Evolutionary conservation across 331 rosid genomes (phyloP).

Genomic region (Phaseolus coccineus): DNA sequence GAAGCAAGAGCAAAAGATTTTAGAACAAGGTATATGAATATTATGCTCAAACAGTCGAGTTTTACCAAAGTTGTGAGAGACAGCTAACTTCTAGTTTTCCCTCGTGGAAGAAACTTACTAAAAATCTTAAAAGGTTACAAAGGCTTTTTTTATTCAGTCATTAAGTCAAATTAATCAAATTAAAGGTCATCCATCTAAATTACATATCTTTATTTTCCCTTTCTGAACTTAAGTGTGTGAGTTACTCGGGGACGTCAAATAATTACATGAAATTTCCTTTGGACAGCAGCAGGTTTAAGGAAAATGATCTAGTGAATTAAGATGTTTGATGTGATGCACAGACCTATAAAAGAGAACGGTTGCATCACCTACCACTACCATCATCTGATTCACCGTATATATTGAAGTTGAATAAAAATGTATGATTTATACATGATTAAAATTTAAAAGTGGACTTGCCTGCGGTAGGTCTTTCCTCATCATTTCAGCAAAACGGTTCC

Average conservation of each 20-base stretch:
- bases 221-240: background rate
- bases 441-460: conserved; percentile 54
- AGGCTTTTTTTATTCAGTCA: background rate
- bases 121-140: background rate
- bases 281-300: background rate
- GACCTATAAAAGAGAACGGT: conserved; percentile 29
- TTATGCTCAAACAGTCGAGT: background rate
- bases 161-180: conserved; percentile 8
- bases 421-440: conserved; percentile 1
- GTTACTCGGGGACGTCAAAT: background rate
- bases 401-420: conserved; percentile 18
- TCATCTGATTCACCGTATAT: conserved; percentile 19
- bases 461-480: conserved; percentile 98
- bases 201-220: conserved; percentile 4
- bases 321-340: conserved; percentile 6
- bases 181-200: conserved; percentile 27
- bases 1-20: background rate
- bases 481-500: conserved; percentile 88
- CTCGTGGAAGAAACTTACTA: background rate
- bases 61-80: background rate
- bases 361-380: background rate
- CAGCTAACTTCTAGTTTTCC: conserved; percentile 19
- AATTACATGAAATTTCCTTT: conserved; percentile 18
- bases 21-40: background rate
- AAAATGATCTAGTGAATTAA: background rate